Conservation (phyloP, 441 rosid species). For the Bruguiera hainesii region DNA sequence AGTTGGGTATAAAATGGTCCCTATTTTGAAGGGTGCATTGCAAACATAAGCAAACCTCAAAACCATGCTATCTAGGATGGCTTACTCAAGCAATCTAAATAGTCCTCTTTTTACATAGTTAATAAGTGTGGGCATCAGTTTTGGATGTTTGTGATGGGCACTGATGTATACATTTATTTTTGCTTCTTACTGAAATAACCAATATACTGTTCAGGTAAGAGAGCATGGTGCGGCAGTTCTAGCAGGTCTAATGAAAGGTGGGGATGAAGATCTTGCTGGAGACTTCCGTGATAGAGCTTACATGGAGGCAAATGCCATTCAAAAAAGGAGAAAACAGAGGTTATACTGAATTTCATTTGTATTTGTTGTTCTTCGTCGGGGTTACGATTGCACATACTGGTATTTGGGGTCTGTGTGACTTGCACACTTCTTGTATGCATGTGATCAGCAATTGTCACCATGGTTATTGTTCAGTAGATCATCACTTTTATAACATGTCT, state of each 20-base stretch:
- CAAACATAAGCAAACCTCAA: too few species aligned
- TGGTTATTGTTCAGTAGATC: neutral
- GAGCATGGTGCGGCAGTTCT: conserved; percentile 99
- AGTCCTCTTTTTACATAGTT: neutral
- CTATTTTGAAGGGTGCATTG: neutral
- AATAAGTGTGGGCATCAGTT: neutral
- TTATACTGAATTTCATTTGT: conserved; percentile 15
- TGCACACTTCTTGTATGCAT: neutral
- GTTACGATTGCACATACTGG: conserved; percentile 4
- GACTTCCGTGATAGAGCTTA: conserved; percentile 86
- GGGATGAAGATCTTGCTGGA: conserved; percentile 77
- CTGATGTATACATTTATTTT: conserved; percentile 13
- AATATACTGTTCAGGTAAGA: conserved; percentile 60
- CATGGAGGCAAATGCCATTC: conserved; percentile 63
- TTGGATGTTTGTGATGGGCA: neutral
- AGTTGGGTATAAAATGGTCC: neutral
- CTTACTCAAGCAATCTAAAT: too few species aligned
- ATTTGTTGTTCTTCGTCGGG: neutral
- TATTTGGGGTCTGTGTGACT: conserved; percentile 3
- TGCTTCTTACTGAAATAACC: conserved; percentile 18
- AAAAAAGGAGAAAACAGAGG: conserved; percentile 67
- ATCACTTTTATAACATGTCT: neutral
- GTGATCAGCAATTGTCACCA: neutral
- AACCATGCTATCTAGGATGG: too few species aligned
- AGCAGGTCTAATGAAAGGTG: conserved; percentile 97